A percentile compares a stretch with the other conserved stretches of the same genome.
phyloP scores from a whole-genome alignment of 768 basidiomycete genomes.

The Boletus rufocinnamomeus region DNA sequence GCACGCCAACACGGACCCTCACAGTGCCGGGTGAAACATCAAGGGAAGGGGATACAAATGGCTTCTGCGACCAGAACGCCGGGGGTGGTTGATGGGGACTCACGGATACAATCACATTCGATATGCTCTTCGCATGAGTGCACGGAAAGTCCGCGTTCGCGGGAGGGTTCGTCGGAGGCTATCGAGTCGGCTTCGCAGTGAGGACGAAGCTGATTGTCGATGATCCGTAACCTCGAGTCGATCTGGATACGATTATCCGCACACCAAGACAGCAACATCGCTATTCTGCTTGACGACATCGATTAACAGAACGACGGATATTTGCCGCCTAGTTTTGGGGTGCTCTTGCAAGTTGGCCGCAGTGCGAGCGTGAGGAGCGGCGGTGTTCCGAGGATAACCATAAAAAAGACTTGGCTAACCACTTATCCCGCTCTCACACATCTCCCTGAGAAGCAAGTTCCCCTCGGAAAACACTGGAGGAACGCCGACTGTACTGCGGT shows the following conservation, averaged over 20 bases:
- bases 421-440: slow-evolving; percentile 9
- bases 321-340: slow-evolving; percentile 3
- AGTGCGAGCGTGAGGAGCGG: not conserved
- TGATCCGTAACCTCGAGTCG: slow-evolving; percentile 46
- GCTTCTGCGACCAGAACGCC: slow-evolving; percentile 11
- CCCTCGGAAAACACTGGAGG: slow-evolving; percentile 1
- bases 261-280: slow-evolving; percentile 51
- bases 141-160: slow-evolving; percentile 25
- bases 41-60: not conserved
- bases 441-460: not conserved
- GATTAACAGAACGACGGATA: not conserved
- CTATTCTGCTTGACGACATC: slow-evolving; percentile 24
- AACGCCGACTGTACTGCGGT: not conserved
- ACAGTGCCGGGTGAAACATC: not conserved
- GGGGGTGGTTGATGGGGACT: slow-evolving; percentile 22
- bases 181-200: slow-evolving; percentile 2
- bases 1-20: not conserved
- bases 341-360: not conserved
- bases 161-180: slow-evolving; percentile 11
- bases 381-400: slow-evolving; percentile 25
- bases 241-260: slow-evolving; percentile 45
- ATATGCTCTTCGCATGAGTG: slow-evolving; percentile 27
- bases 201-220: slow-evolving; percentile 7
- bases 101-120: slow-evolving; percentile 28
- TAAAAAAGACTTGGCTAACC: slow-evolving; percentile 28